Conservation (phyloP, 805 yeast genomes). For the Hanseniaspora clermontiae region DNA sequence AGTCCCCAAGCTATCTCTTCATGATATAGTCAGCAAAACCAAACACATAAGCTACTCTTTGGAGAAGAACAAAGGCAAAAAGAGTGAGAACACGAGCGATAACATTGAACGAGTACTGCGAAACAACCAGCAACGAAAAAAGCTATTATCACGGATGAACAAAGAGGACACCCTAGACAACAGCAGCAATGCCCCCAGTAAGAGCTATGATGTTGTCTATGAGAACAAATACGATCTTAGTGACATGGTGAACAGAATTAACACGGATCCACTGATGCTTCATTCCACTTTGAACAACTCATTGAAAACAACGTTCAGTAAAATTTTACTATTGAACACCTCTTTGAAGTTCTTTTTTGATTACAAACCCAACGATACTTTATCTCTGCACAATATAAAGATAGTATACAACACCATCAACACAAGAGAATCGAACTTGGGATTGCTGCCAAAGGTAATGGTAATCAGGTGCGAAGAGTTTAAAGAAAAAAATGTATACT, state of each 20-base stretch:
- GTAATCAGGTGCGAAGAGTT: neutral
- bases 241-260: neutral
- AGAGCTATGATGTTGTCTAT: neutral
- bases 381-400: neutral
- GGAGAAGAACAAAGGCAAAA: neutral
- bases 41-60: neutral
- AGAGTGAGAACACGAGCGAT: neutral
- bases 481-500: neutral
- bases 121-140: neutral
- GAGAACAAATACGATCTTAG: neutral
- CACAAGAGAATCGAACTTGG: neutral
- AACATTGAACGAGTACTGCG: neutral
- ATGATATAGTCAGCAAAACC: neutral
- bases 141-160: neutral
- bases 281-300: neutral
- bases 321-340: neutral
- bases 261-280: neutral
- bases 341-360: slow-evolving; percentile 2
- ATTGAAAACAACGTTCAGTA: neutral
- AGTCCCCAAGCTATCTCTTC: neutral
- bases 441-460: neutral
- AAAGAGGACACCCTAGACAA: neutral
- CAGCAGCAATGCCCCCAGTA: neutral
- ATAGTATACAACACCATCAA: neutral
- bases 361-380: neutral